Evolutionary conservation across 2,329 filamentous ascomycete species (phyloP).

Genomic region (Alternaria sp.): DNA sequence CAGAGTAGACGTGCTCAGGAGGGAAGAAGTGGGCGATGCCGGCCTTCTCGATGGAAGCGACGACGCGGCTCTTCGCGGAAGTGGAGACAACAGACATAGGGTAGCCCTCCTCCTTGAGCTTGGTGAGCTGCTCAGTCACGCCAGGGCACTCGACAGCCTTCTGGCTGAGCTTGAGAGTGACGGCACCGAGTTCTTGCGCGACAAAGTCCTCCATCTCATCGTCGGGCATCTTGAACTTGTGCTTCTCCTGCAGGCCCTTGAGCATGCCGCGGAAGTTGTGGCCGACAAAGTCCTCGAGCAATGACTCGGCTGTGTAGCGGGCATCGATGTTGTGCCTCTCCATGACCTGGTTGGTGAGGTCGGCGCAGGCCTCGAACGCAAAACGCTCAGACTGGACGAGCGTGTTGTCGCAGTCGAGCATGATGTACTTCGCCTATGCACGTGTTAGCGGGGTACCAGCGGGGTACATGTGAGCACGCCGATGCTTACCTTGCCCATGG

Average conservation of each 20-base stretch:
- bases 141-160: conserved; percentile 73
- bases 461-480: conserved; percentile 20
- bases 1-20: conserved; percentile 79
- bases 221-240: conserved; percentile 73
- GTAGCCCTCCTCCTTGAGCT: conserved; percentile 72
- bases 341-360: conserved; percentile 87
- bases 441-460: conserved; percentile 29
- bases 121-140: conserved; percentile 72
- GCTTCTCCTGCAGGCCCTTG: conserved; percentile 74
- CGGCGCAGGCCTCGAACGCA: conserved; percentile 90
- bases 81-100: conserved; percentile 81
- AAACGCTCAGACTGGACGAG: conserved; percentile 90
- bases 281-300: conserved; percentile 88
- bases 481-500: conserved; percentile 43
- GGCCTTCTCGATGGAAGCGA: conserved; percentile 80
- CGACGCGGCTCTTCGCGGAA: conserved; percentile 78
- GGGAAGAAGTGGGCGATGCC: conserved; percentile 82
- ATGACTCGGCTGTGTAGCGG: conserved; percentile 78
- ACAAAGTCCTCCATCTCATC: conserved; percentile 80
- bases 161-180: conserved; percentile 79
- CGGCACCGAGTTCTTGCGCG: conserved; percentile 78
- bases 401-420: conserved; percentile 78
- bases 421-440: conserved; percentile 57
- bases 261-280: conserved; percentile 97
- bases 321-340: conserved; percentile 68